These are phyloP conservation scores for Dryas octopetala DNA, from an alignment of 306 rosid species.

Conservation along the genomic window DNA sequence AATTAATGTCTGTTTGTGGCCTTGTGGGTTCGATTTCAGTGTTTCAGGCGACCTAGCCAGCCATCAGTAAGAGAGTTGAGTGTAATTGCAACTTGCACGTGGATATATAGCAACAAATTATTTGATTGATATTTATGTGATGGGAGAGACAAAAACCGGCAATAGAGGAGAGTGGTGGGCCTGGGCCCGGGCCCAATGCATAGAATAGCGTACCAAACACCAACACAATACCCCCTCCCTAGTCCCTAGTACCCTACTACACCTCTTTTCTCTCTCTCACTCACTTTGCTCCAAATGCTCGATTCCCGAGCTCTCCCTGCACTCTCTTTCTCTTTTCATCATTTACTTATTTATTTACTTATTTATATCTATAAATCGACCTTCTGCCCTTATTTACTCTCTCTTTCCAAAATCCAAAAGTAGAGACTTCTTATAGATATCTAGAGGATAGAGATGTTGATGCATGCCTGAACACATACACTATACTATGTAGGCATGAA, in stretches of 20 bases:
- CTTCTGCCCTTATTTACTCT: constrained; percentile 35
- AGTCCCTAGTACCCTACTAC: neutral
- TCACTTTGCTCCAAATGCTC: neutral
- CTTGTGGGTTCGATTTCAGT: neutral
- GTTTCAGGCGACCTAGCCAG: no score
- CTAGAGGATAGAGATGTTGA: constrained; percentile 21
- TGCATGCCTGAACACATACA: neutral
- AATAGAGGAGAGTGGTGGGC: constrained; percentile 52
- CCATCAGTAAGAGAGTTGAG: no score
- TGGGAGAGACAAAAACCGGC: constrained; percentile 73
- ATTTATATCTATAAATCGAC: neutral
- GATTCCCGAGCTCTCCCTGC: neutral
- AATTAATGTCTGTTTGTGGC: constrained; percentile 12
- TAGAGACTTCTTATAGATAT: constrained; percentile 17
- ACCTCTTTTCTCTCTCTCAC: neutral
- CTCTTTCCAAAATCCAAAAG: constrained; percentile 27
- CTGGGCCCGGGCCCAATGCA: constrained; percentile 27
- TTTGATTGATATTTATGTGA: neutral
- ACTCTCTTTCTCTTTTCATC: neutral
- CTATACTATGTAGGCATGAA: constrained; percentile 8
- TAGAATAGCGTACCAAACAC: constrained; percentile 52
- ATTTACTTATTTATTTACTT: neutral
- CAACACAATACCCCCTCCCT: neutral
- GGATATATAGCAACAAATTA: no score
- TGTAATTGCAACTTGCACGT: no score